These are phyloP conservation scores for Filosporella fistucella DNA, from an alignment of 495 filamentous ascomycete species.

Conservation along the genomic window DNA sequence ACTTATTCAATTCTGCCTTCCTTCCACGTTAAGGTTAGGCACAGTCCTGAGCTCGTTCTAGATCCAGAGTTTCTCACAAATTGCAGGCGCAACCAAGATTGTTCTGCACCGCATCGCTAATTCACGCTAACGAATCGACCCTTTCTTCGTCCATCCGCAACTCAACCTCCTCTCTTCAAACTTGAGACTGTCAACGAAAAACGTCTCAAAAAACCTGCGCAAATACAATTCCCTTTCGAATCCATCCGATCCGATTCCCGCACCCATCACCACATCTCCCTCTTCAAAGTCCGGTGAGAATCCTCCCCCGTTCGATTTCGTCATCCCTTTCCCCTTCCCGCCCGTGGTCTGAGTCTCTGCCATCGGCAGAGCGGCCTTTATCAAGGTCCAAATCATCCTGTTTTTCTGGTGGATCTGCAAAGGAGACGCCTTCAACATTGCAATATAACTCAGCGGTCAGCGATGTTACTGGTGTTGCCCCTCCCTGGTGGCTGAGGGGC, in stretches of 20 bases:
- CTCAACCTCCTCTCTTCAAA: conserved; percentile 15
- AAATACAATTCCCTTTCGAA: conserved; percentile 3
- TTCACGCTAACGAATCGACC: conserved; percentile 13
- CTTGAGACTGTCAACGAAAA: conserved; percentile 5
- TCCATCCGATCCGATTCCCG: not conserved
- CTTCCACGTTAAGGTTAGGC: no score
- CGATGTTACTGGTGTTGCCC: not conserved
- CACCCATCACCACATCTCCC: conserved; percentile 2
- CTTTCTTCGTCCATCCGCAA: conserved; percentile 15
- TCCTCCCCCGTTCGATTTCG: conserved; percentile 14
- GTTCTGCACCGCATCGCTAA: conserved; percentile 6
- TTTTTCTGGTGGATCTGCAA: not conserved
- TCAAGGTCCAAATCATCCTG: no score
- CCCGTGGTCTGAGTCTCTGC: not conserved
- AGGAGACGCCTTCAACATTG: not conserved
- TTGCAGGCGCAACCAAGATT: conserved; percentile 12
- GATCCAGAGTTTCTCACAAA: no score
- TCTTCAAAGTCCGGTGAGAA: conserved; percentile 15
- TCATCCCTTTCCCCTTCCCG: conserved; percentile 19
- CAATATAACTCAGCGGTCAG: not conserved
- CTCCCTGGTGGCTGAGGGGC: conserved; percentile 3
- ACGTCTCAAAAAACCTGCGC: conserved; percentile 8
- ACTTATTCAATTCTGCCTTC: no score
- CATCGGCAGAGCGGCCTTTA: conserved; percentile 5
- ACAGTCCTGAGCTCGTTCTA: no score